These are phyloP conservation scores for Sicyos edulis DNA, from an alignment of 306 rosid species.

Conservation along the genomic window DNA sequence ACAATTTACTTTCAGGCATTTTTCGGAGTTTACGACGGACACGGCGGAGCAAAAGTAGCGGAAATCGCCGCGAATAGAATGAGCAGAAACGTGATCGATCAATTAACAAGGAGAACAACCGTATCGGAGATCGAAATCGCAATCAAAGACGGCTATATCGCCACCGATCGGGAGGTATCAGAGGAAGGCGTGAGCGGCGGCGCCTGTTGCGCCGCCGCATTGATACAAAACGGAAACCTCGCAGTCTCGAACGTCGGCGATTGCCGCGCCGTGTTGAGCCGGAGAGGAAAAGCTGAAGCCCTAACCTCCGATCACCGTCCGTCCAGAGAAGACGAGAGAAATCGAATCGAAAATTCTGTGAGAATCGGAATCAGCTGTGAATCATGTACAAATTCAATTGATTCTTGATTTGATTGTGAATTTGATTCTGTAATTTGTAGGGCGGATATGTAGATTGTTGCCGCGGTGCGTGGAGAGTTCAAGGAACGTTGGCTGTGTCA, in stretches of 20 bases:
- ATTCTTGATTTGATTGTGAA: background rate
- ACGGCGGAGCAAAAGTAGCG: conserved; percentile 45
- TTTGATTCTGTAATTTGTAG: conserved; percentile 16
- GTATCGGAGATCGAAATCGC: conserved; percentile 31
- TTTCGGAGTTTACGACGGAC: conserved; percentile 57
- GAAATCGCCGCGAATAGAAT: conserved; percentile 43
- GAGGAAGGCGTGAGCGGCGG: conserved; percentile 33
- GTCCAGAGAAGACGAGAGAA: conserved; percentile 33
- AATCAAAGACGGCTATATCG: conserved; percentile 34
- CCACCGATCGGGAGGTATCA: conserved; percentile 32
- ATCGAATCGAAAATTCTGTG: conserved; percentile 38
- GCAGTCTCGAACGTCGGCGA: conserved; percentile 49
- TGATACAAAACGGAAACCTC: conserved; percentile 32
- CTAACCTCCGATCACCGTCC: conserved; percentile 45
- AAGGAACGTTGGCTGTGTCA: conserved; percentile 50
- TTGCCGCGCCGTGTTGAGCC: conserved; percentile 51
- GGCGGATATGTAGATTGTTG: conserved; percentile 48
- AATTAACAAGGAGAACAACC: conserved; percentile 20
- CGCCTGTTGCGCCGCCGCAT: conserved; percentile 41
- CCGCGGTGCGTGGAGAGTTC: conserved; percentile 44
- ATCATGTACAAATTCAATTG: too few relatives aligned
- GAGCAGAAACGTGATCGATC: conserved; percentile 28
- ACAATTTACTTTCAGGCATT: too few relatives aligned
- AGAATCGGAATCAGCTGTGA: conserved; percentile 14
- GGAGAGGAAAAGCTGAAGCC: conserved; percentile 42